Evolutionary conservation across 495 filamentous ascomycete genomes (phyloP).

Genomic region (Neurospora sp.): DNA sequence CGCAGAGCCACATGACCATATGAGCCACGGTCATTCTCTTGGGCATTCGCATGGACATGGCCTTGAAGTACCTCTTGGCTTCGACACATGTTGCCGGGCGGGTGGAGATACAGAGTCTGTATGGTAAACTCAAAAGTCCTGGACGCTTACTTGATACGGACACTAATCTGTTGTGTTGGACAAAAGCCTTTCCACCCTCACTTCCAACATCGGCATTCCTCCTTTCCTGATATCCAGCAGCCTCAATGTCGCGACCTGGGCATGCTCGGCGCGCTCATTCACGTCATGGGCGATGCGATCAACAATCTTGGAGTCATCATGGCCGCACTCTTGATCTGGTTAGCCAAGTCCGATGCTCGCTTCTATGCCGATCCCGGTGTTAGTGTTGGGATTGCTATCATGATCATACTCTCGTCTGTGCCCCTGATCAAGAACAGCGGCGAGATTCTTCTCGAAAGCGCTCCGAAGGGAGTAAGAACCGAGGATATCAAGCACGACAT

Average conservation of each 20-base stretch:
- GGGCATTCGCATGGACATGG: constrained; percentile 8
- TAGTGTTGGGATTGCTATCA: constrained; percentile 73
- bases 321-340: constrained; percentile 78
- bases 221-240: constrained; percentile 10
- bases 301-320: constrained; percentile 89
- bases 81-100: background rate
- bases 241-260: constrained; percentile 56
- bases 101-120: background rate
- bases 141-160: constrained; percentile 33
- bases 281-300: constrained; percentile 83
- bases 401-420: constrained; percentile 78
- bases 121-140: background rate
- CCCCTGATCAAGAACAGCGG: constrained; percentile 82
- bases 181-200: constrained; percentile 47
- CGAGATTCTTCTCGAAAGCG: constrained; percentile 82
- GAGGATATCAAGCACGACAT: constrained; percentile 87
- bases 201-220: constrained; percentile 44
- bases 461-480: constrained; percentile 63
- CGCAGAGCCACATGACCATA: constrained; percentile 25
- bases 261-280: constrained; percentile 85
- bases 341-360: constrained; percentile 41
- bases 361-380: constrained; percentile 77
- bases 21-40: constrained; percentile 24
- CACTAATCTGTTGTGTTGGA: constrained; percentile 42
- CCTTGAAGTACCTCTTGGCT: background rate